Evolutionary conservation across 495 filamentous ascomycete genomes (phyloP), one percentile per base, ranked within the genome.

Genomic region (Apiosordaria backusii): DNA sequence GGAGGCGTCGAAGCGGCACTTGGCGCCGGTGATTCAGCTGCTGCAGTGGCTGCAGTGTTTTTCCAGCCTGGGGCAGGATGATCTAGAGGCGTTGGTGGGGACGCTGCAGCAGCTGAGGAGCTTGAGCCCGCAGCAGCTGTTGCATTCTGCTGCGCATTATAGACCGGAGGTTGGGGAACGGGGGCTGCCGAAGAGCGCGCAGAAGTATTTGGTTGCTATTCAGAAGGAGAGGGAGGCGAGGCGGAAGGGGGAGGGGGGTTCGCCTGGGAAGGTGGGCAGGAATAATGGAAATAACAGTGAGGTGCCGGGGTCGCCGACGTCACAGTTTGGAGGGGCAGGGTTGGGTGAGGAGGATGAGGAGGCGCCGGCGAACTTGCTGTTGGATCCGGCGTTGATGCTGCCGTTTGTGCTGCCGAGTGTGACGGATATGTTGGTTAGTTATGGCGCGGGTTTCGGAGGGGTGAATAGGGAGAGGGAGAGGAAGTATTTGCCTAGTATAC

Each of bases 41-140:
- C 83, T 99, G 7, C 95, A 99, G 75, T 99, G 95, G 95, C 81
- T 99, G 40, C 95, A 99, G 74, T 97, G 92, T 75, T 97, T 97
- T 76, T 97, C 95, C 3, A 97, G 92, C 7, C 81, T 99, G 4
- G 92, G 90, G n/a, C 75, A 76, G 55, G 95, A 98, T 68, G 93
- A 97, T 70, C 82, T 93, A 35, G 90, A 96, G 68, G 90, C 91
- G 1, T 84, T 97, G 13, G 87, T 93, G 29, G 86, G 85, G 5
- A 99, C 95, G 0, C 75, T 97, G 16, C 86, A 96, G 66, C 96
- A 98, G 75, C 83, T 99, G 52, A 90, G 91, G 62, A 85, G 89
- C 26, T 81, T 99, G 53, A 90, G 86, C 24, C 90, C 92, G 1
- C 89, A 91, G 68, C 95, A 99, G 71, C 83, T 98, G n/a, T 86